Percentiles rank a stretch among this genome's conserved stretches.
Evolutionary conservation across 805 yeast genomes (phyloP).

Genomic region (Monosporozyma solicola): DNA sequence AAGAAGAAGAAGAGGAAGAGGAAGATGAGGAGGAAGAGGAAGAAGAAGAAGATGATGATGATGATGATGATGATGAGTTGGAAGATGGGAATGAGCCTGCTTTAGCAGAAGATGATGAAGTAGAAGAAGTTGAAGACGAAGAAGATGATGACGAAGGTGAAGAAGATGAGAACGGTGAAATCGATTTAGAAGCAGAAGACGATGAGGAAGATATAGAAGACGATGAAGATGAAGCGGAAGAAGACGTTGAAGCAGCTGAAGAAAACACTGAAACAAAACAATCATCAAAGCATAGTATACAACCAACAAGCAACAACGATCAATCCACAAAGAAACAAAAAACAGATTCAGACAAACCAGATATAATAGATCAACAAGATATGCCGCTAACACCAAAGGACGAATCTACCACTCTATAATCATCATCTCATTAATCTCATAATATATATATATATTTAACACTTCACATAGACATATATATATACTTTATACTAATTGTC

Average conservation of each 20-base stretch:
- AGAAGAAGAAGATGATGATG: slow-evolving; percentile 41
- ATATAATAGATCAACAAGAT: slow-evolving; percentile 4
- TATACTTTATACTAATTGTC: background rate
- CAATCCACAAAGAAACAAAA: slow-evolving; percentile 4
- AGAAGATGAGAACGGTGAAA: slow-evolving; percentile 3
- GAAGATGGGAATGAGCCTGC: slow-evolving; percentile 10
- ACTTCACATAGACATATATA: background rate
- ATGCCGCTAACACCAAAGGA: slow-evolving; percentile 24
- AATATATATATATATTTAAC: background rate
- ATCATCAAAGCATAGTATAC: slow-evolving; percentile 3
- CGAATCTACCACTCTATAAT: background rate
- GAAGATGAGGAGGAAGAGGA: slow-evolving; percentile 52
- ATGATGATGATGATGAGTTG: slow-evolving; percentile 25
- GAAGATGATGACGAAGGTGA: slow-evolving; percentile 16
- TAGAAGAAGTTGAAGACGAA: slow-evolving; percentile 28
- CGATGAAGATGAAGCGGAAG: slow-evolving; percentile 3
- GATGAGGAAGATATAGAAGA: slow-evolving; percentile 11
- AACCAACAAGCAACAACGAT: background rate
- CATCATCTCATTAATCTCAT: background rate
- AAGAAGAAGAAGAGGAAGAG: slow-evolving; percentile 57
- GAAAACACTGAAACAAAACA: slow-evolving; percentile 7
- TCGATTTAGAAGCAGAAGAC: slow-evolving; percentile 4
- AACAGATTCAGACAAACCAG: slow-evolving; percentile 9
- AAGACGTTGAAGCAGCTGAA: background rate
- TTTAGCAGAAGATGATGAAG: slow-evolving; percentile 34